Evolutionary conservation across 2,329 filamentous ascomycete species (phyloP), one percentile per base, ranked within the genome.

Genomic region (Colletotrichum sp.): DNA sequence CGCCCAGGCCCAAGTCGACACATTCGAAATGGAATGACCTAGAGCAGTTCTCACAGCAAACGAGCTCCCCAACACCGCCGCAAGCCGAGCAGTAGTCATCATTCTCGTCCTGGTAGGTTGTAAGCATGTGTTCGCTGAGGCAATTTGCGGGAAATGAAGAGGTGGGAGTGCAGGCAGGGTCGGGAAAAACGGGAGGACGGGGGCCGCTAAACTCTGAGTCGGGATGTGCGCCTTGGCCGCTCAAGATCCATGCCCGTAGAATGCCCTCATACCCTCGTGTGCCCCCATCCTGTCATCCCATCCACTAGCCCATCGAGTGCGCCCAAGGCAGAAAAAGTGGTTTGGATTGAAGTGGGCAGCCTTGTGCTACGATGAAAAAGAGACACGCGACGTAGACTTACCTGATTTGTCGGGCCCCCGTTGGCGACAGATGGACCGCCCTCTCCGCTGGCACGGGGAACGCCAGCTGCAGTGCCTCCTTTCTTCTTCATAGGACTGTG

Each of bases 1-100:
- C 90, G 71, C 92, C 89, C 79, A 95, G 88, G 52, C 95, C 94
- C 77, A 96, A 96, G 84, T 98, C 94, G 79, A 97, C 92, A 84
- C 97, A 99, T 76, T 92, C 90, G 83, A 97, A 95, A 85, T 99
- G 97, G 85, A 98, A 98, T 8, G 96, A 95, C 79, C 95, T 92
- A 77, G 93, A 92, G 86, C 97, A 99, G 78, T 94, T 95, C 86
- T 99, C 97, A 85, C 97, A 99, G 86, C 96, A 98, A 79, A 99
- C 90, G 78, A 99, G 91, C 80, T 95, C 92, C 73, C 96, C 96
- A 79, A 92, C 94, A 78, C 94, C 94, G 81, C 93, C 92, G 86
- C 97, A 99, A 62, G 95, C 92, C 77, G 93, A 93, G 87, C 96
- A 99, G 82, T 94, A 94, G 84, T 99, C 96, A 84, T 97, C 95